Percentiles rank a stretch among this genome's conserved stretches.
Evolutionary conservation across 2,329 filamentous ascomycete genomes (phyloP).

Genomic region (Cytospora schulzeri): DNA sequence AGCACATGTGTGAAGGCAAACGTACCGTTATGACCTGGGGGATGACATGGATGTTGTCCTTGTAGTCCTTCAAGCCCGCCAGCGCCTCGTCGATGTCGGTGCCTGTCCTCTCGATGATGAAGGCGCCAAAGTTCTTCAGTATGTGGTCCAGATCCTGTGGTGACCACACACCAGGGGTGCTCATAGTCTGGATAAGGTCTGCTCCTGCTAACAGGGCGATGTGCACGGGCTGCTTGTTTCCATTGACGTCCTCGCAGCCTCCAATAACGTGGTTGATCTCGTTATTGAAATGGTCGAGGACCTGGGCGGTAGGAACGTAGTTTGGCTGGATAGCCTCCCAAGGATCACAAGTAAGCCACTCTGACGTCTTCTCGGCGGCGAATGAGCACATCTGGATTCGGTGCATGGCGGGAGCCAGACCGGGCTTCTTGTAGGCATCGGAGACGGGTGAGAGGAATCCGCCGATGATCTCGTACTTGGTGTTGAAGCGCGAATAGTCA

Average conservation of each 20-base stretch:
- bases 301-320: constrained; percentile 86
- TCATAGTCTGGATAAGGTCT: constrained; percentile 75
- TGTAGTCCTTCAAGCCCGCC: constrained; percentile 77
- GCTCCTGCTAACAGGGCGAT: constrained; percentile 80
- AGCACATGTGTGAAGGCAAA: constrained; percentile 39
- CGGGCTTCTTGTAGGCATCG: constrained; percentile 74
- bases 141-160: constrained; percentile 85
- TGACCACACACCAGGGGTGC: constrained; percentile 76
- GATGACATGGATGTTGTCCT: constrained; percentile 85
- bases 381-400: constrained; percentile 84
- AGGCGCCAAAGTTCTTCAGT: constrained; percentile 77
- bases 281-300: constrained; percentile 83
- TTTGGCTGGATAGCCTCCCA: constrained; percentile 85
- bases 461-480: constrained; percentile 76
- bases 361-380: constrained; percentile 72
- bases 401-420: constrained; percentile 72
- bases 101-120: constrained; percentile 84
- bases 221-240: constrained; percentile 66
- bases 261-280: constrained; percentile 81
- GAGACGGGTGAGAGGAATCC: constrained; percentile 79
- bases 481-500: constrained; percentile 42
- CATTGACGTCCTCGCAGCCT: constrained; percentile 70
- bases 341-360: constrained; percentile 83
- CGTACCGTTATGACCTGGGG: constrained; percentile 82
- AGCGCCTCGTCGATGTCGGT: constrained; percentile 89